Percentiles rank a stretch among this genome's conserved stretches.
Conservation (phyloP, 495 filamentous ascomycete genomes). For the Parmelia sp. region DNA sequence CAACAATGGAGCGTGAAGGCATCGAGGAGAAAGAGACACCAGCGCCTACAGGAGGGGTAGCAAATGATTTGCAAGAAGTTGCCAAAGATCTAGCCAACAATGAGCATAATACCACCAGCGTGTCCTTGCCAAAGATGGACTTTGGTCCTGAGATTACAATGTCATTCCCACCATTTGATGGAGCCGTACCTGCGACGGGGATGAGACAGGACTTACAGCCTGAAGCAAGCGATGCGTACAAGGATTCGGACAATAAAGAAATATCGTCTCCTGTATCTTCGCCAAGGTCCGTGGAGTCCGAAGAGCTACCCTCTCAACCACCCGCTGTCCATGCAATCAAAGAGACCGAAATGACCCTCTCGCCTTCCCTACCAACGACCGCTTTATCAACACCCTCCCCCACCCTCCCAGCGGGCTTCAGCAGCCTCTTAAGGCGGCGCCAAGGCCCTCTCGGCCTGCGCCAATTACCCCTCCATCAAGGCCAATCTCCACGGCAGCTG, state of each 20-base stretch:
- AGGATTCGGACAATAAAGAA: not conserved
- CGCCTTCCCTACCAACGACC: not conserved
- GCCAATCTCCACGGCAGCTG: constrained; percentile 8
- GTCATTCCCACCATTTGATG: not conserved
- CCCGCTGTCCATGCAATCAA: not conserved
- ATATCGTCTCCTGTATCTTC: not conserved
- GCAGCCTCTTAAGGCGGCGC: constrained; percentile 22
- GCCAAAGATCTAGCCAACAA: constrained; percentile 13
- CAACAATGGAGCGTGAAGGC: constrained; percentile 10
- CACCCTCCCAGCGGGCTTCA: constrained; percentile 25
- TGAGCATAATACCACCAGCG: not conserved
- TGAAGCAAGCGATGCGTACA: not conserved
- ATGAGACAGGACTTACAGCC: not conserved
- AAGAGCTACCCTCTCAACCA: not conserved
- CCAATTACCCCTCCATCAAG: constrained; percentile 19
- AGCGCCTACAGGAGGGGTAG: constrained; percentile 16
- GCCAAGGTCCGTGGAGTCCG: not conserved
- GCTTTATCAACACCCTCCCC: constrained; percentile 11
- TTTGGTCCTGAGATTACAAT: constrained; percentile 1
- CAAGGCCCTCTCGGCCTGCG: constrained; percentile 18
- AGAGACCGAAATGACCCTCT: constrained; percentile 6
- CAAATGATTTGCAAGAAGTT: constrained; percentile 18
- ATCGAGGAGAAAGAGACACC: constrained; percentile 11
- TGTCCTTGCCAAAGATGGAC: not conserved
- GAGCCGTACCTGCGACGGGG: not conserved